Percentiles rank a stretch among this genome's conserved stretches.
Conservation (phyloP, 2,329 filamentous ascomycete species). For the Penicillium rolfsii region DNA sequence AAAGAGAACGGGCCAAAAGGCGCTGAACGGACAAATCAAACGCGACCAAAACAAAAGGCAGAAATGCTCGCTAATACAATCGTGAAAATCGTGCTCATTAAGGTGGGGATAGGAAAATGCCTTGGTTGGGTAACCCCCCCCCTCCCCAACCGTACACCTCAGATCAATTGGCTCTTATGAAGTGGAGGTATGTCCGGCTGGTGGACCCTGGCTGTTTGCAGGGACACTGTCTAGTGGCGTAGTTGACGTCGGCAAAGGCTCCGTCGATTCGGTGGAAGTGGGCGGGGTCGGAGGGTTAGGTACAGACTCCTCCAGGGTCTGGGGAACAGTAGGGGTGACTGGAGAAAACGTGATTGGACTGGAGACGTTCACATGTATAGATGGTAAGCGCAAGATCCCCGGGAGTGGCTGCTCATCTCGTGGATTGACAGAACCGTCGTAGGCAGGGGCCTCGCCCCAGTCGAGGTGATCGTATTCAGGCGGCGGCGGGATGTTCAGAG, state of each 20-base stretch:
- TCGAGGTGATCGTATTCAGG: conserved; percentile 48
- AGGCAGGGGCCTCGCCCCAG: conserved; percentile 50
- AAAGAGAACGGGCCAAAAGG: conserved; percentile 8
- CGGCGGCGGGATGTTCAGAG: conserved; percentile 41
- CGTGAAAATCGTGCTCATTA: conserved; percentile 28
- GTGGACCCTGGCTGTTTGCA: conserved; percentile 2
- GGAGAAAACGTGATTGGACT: conserved; percentile 34
- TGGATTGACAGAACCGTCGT: conserved; percentile 36
- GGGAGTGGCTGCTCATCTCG: conserved; percentile 21
- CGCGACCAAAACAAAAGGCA: conserved; percentile 2
- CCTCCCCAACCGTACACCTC: too few species aligned
- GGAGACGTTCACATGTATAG: conserved; percentile 38
- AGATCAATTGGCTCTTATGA: background rate
- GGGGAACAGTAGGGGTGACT: conserved; percentile 28
- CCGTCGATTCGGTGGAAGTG: conserved; percentile 14
- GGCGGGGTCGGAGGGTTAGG: conserved; percentile 10
- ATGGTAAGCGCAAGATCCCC: conserved; percentile 32
- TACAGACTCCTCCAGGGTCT: conserved; percentile 8
- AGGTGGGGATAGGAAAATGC: background rate
- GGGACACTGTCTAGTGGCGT: conserved; percentile 6
- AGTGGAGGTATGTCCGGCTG: conserved; percentile 12
- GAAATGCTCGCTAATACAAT: conserved; percentile 27
- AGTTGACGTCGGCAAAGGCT: background rate
- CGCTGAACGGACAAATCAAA: background rate
- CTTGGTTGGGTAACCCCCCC: background rate